Percentiles rank a stretch among this genome's conserved stretches.
These are phyloP conservation scores for Euphorbia lathyris DNA, from an alignment of 345 rosid genomes.

Conservation along the genomic window DNA sequence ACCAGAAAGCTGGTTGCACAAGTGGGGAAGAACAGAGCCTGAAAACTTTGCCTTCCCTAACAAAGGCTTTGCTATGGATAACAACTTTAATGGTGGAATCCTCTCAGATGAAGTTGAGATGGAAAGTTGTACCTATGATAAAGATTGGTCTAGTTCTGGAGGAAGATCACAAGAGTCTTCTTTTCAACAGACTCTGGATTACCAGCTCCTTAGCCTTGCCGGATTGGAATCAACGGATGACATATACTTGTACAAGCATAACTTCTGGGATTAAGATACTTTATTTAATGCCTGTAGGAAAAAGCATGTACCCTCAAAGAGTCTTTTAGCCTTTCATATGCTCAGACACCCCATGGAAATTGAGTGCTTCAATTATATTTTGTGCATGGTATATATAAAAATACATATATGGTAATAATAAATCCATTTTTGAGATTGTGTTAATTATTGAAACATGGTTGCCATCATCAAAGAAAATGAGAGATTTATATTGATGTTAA, in stretches of 20 bases:
- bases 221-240: slow-evolving; percentile 64
- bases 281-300: slow-evolving; percentile 28
- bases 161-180: slow-evolving; percentile 31
- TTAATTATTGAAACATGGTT: slow-evolving; percentile 10
- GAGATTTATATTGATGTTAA: not conserved
- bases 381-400: not conserved
- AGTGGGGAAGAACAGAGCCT: slow-evolving; percentile 35
- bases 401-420: not conserved
- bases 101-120: slow-evolving; percentile 17
- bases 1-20: slow-evolving; percentile 42
- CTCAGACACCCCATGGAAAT: slow-evolving; percentile 32
- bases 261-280: slow-evolving; percentile 43
- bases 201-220: slow-evolving; percentile 40
- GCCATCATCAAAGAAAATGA: slow-evolving; percentile 12
- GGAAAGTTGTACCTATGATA: slow-evolving; percentile 16
- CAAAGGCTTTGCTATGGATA: slow-evolving; percentile 17
- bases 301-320: slow-evolving; percentile 27
- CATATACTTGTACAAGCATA: slow-evolving; percentile 62
- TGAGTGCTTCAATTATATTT: slow-evolving; percentile 27
- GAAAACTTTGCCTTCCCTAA: slow-evolving; percentile 23
- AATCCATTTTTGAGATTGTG: slow-evolving; percentile 8
- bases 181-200: slow-evolving; percentile 22
- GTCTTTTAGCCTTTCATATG: slow-evolving; percentile 28
- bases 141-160: slow-evolving; percentile 21
- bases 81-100: slow-evolving; percentile 19